A percentile compares a stretch with the other conserved stretches of the same genome.
Evolutionary conservation across 148 eudicot species (phyloP).

Genomic region (Rhododendron simsii): DNA sequence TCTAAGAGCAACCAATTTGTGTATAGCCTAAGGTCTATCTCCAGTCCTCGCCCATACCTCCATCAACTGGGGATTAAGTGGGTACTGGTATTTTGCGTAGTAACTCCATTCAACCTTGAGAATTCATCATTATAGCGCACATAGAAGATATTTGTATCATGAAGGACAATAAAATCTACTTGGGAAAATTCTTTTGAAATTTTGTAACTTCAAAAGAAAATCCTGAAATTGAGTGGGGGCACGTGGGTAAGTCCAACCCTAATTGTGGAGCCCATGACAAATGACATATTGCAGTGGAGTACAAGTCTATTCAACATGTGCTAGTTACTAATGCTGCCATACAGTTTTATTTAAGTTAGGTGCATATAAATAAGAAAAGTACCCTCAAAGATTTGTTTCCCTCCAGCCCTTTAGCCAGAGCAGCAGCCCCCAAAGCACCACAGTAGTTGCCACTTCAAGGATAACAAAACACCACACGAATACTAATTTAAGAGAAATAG

Average conservation of each 20-base stretch:
- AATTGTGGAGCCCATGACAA: background rate
- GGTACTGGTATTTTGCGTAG: background rate
- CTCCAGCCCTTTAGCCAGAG: slow-evolving; percentile 86
- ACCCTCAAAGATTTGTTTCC: slow-evolving; percentile 88
- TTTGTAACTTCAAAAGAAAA: background rate
- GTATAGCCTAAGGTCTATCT: background rate
- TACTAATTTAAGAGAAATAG: background rate
- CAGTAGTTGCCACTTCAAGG: slow-evolving; percentile 85
- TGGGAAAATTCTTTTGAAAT: background rate
- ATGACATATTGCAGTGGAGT: background rate
- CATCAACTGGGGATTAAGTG: background rate
- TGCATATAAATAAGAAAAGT: slow-evolving; percentile 17
- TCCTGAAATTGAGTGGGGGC: background rate
- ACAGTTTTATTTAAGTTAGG: background rate
- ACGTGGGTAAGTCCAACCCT: background rate
- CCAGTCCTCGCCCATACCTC: background rate
- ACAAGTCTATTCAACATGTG: background rate
- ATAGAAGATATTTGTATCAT: background rate
- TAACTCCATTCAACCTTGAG: background rate
- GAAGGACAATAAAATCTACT: background rate
- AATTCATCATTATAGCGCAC: background rate
- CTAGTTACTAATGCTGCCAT: background rate
- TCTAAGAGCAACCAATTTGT: background rate
- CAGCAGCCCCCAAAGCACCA: slow-evolving; percentile 82
- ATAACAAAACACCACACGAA: slow-evolving; percentile 7